Evolutionary conservation across 1,284 basidiomycete species (phyloP).

Genomic region (Exobasidium cylindrosporum): DNA sequence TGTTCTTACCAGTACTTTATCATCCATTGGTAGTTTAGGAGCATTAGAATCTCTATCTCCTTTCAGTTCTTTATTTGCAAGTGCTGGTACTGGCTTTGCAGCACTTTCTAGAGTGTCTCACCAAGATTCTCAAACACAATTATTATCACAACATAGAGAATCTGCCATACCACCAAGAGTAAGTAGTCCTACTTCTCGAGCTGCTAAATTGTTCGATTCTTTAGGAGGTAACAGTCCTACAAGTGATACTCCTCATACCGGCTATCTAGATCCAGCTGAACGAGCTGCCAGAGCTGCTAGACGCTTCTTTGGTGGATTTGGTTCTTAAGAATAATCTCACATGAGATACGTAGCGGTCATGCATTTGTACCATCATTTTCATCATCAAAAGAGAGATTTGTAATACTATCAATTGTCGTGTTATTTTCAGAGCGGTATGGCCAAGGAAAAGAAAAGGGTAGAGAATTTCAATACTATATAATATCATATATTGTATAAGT

Average conservation of each 20-base stretch:
- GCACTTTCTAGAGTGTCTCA: constrained; percentile 11
- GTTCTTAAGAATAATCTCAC: too few species aligned
- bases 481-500: too few species aligned
- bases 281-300: constrained; percentile 32
- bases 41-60: background rate
- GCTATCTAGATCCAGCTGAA: constrained; percentile 13
- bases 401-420: too few species aligned
- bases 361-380: too few species aligned
- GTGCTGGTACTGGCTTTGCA: background rate
- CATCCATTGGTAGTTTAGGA: background rate
- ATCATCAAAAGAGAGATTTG: too few species aligned
- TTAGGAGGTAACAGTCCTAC: constrained; percentile 15
- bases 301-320: constrained; percentile 30
- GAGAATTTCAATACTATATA: too few species aligned
- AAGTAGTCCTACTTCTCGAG: constrained; percentile 1
- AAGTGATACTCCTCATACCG: background rate
- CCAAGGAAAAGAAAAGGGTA: too few species aligned
- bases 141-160: background rate
- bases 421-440: too few species aligned
- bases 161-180: background rate
- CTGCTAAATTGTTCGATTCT: constrained; percentile 27
- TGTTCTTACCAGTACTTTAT: background rate
- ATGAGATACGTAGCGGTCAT: too few species aligned
- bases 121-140: constrained; percentile 3
- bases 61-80: constrained; percentile 17